phyloP scores from a whole-genome alignment of 495 filamentous ascomycete genomes.

The Pyronema domesticum region DNA sequence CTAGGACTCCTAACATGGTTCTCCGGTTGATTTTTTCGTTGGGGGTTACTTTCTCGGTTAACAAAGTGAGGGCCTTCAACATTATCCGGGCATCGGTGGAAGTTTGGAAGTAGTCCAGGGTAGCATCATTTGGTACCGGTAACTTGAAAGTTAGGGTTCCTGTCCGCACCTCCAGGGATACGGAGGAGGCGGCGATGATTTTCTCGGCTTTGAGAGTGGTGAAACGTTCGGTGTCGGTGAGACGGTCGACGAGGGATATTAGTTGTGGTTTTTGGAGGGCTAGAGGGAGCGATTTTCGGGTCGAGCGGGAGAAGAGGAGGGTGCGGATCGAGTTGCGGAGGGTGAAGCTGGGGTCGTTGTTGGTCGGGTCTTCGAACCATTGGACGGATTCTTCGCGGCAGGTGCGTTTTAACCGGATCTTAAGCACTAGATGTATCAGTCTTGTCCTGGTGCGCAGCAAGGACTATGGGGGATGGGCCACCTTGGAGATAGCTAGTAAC shows the following conservation, averaged over 20 bases:
- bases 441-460: neutral
- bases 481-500: constrained; percentile 55
- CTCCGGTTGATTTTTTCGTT: constrained; percentile 2
- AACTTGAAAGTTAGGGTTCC: too few species aligned
- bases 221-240: constrained; percentile 34
- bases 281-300: constrained; percentile 36
- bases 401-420: constrained; percentile 52
- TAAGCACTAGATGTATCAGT: constrained; percentile 34
- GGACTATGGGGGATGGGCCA: constrained; percentile 6
- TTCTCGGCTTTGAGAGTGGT: constrained; percentile 26
- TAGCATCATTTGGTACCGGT: neutral
- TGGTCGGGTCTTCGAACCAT: constrained; percentile 80
- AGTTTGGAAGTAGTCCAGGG: neutral
- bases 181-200: constrained; percentile 16
- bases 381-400: constrained; percentile 44
- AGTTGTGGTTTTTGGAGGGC: constrained; percentile 40
- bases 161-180: too few species aligned
- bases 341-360: constrained; percentile 59
- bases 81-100: neutral
- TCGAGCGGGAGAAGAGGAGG: constrained; percentile 34
- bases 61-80: neutral
- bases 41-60: neutral
- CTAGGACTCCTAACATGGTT: neutral
- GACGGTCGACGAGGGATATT: constrained; percentile 31
- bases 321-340: constrained; percentile 62